Base-by-base conservation (phyloP, 106 monocot genomes). In the Phalaenopsis aphrodite region DNA sequence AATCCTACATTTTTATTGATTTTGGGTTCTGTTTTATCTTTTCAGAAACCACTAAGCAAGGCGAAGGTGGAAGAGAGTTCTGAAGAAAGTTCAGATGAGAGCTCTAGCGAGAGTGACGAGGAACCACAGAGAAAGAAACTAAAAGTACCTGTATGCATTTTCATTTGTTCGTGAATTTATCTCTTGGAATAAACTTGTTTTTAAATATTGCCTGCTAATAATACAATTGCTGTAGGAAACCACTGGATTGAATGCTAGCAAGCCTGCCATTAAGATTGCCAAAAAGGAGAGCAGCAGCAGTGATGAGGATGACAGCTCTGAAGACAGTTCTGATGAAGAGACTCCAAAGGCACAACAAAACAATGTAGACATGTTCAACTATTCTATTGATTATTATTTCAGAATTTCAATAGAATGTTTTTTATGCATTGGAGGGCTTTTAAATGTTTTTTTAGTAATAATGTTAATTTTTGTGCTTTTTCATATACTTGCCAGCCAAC, bases 291-390 rank as follows among this genome's bases (percentile, higher is more conserved):
- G 75, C 76, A 89, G 91, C 79, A 86, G 81, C 83, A 78, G 42
- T 46, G 76, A 75, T 75, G 91, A 88, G 17, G 88, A 89, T 81
- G 91, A 91, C 64, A 87, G 84, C 82, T 85, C 85, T 41, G 91
- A 92, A 42, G 90, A 93, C 81, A 87, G 87, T 77, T 93, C 93
- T 42, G 92, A 92, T 57, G 93, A 89, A 6, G 88, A 93, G n/a
- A 72, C 81, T 74, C 14, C 85, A 12, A 83, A 83, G 66, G 39
- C 41, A 58, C 80, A 69, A 74, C 56, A 68, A 69, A 77, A 79
- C 3, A 85, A 86, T 79, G 86, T 79, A 38, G 43, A 52, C 17
- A 43, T 43, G 18, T 2, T 43, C 23, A 21, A 11, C 49, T 30
- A 19, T 49, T 9, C 10, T 75, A 2, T 80, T 9, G 65, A 18